Conservation (phyloP, 768 basidiomycete genomes). For the Phlegmacium glaucopus region DNA sequence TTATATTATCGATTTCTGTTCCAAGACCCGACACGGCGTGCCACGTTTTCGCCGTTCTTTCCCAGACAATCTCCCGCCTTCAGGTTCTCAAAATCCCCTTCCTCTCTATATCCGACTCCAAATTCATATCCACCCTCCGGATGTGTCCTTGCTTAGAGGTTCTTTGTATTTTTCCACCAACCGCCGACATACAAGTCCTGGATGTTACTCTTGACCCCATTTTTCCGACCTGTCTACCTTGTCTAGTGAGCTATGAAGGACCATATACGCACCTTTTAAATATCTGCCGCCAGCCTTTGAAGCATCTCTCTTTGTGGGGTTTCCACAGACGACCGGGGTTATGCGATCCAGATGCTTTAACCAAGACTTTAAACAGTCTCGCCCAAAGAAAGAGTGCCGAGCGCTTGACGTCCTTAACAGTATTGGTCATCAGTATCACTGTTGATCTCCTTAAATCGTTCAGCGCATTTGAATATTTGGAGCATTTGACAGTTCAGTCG, state of each 20-base stretch:
- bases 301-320: constrained; percentile 24
- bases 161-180: constrained; percentile 29
- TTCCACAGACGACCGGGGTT: constrained; percentile 21
- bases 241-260: constrained; percentile 25
- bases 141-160: constrained; percentile 27
- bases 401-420: constrained; percentile 18
- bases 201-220: constrained; percentile 15
- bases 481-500: constrained; percentile 16
- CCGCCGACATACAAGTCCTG: constrained; percentile 15
- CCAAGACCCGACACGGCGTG: constrained; percentile 29
- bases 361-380: constrained; percentile 13
- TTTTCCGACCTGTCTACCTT: constrained; percentile 16
- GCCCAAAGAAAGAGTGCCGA: constrained; percentile 12
- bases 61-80: constrained; percentile 9
- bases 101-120: constrained; percentile 19
- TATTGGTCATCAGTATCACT: constrained; percentile 19
- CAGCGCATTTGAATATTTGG: constrained; percentile 12
- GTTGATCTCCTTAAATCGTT: constrained; percentile 14
- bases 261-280: constrained; percentile 22
- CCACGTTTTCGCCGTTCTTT: constrained; percentile 22
- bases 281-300: constrained; percentile 20
- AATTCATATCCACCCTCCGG: constrained; percentile 23
- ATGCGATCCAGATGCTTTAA: constrained; percentile 19
- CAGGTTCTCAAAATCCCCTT: constrained; percentile 20
- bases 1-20: constrained; percentile 27